These are phyloP conservation scores for Lactifluus pinguis DNA, from an alignment of 768 basidiomycete genomes.

Conservation along the genomic window DNA sequence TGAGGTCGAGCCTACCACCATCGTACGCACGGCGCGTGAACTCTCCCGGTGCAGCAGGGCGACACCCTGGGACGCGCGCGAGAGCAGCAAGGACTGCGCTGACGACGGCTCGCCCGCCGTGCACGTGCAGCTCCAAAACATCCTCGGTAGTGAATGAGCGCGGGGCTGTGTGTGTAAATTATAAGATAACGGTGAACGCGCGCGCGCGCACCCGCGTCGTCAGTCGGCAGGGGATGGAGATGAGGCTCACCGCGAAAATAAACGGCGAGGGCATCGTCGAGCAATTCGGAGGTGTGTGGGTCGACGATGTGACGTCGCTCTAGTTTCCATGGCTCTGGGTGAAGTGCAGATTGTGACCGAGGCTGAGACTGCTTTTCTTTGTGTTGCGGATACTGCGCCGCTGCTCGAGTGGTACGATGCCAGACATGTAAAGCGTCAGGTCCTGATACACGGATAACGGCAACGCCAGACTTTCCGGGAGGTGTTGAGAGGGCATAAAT, in stretches of 20 bases:
- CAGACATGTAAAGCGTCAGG: slow-evolving; percentile 60
- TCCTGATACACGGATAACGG: slow-evolving; percentile 76
- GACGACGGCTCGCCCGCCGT: slow-evolving; percentile 78
- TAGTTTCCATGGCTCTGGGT: slow-evolving; percentile 57
- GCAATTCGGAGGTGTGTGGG: slow-evolving; percentile 45
- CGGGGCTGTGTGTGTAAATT: slow-evolving; percentile 40
- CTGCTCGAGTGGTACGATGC: slow-evolving; percentile 26
- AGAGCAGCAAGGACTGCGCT: slow-evolving; percentile 59
- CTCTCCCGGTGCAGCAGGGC: slow-evolving; percentile 81
- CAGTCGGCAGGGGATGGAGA: not conserved
- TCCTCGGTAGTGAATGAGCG: slow-evolving; percentile 80
- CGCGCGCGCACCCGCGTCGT: too few species aligned
- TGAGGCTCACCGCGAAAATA: slow-evolving; percentile 58
- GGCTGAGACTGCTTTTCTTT: not conserved
- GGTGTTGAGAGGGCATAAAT: slow-evolving; percentile 88
- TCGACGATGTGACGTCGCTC: slow-evolving; percentile 61
- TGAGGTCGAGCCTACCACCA: slow-evolving; percentile 74
- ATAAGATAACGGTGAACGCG: too few species aligned
- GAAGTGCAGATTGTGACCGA: not conserved
- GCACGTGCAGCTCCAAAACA: slow-evolving; percentile 76
- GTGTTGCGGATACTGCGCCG: slow-evolving; percentile 8
- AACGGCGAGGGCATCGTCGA: slow-evolving; percentile 77
- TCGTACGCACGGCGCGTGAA: slow-evolving; percentile 81
- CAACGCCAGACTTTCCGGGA: slow-evolving; percentile 77
- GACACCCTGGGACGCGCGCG: slow-evolving; percentile 48